Base-by-base conservation (phyloP, 164 flowering plant genomes). In the Tetrastigma voinierianum region DNA sequence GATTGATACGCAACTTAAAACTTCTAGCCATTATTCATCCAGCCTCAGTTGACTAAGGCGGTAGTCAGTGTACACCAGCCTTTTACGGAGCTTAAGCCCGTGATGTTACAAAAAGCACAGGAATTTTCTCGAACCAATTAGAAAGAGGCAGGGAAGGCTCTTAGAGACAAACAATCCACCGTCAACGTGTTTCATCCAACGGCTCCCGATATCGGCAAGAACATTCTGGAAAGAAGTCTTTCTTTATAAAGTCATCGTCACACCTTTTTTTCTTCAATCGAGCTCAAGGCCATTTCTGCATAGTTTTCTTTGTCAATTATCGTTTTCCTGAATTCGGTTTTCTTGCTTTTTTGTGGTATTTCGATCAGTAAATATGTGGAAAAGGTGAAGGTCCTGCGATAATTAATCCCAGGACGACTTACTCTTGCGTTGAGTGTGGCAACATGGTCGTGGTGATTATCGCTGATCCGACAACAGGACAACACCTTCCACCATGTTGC, bases 401-500 rank as follows among this genome's bases (percentile, higher is more conserved):
- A 10, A 72, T 72, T 23, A 71, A 72, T 25, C 32, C 67, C 7
- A 71, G 75, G 0, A 72, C 75, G 12, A 67, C 71, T 1, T 68
- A 73, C 66, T 73, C 77, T 0, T 70, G 77, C 21, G 77, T 74
- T 0, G 77, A 11, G 77, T 74, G 7, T 74, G 74, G 77, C 67
- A 74, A 18, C 74, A 70, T 21, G 70, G 67, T 12, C 62, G 74
- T 8, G 77, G 77, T 66, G 68, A 70, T 74, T 60, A 74, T 74
- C 3, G 67, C 74, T 58, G 77, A 74, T 20, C 74, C 16, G 74
- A 74, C 3, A 75, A 75, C 62, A 51, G 74, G 10, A 75, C 71
- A n/a, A 75, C 74, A 10, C 78, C 78, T 20, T 75, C 78, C n/a
- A n/a, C n/a, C 70, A 67, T 62, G 78, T 75, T 2, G 78, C 74